Conservation (phyloP, 176 grass and related monocot species). For the Oropetium thomaeum region DNA sequence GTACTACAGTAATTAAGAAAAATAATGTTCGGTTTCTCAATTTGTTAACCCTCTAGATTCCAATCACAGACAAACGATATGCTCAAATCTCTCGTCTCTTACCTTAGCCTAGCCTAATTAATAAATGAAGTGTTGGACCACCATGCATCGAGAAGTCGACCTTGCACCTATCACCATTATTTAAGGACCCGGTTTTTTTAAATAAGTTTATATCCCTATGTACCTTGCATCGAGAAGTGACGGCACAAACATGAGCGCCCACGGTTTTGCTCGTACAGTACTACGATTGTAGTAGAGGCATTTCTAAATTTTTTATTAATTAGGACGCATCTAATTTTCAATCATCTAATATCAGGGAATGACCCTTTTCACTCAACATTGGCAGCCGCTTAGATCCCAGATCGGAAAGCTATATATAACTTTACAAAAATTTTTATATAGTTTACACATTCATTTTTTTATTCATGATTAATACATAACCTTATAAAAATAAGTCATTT, state of each 20-base stretch:
- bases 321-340: neutral
- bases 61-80: conserved; percentile 23
- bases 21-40: too few relatives aligned
- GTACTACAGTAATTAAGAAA: too few relatives aligned
- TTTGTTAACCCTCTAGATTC: too few relatives aligned
- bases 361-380: too few relatives aligned
- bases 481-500: too few relatives aligned
- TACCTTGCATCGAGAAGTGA: conserved; percentile 15
- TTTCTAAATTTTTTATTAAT: neutral
- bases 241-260: neutral
- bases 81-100: conserved; percentile 11
- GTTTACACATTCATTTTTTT: too few relatives aligned
- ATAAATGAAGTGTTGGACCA: neutral
- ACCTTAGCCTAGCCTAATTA: neutral
- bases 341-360: too few relatives aligned
- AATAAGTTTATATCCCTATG: too few relatives aligned
- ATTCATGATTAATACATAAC: too few relatives aligned
- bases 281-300: neutral
- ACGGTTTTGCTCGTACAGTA: conserved; percentile 5
- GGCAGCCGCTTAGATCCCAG: too few relatives aligned
- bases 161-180: conserved; percentile 27
- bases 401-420: too few relatives aligned
- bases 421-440: too few relatives aligned
- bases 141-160: conserved; percentile 13
- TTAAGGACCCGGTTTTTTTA: conserved; percentile 17